A percentile compares a stretch with the other conserved stretches of the same genome.
Evolutionary conservation across 208 protist genomes (phyloP).

Genomic region (Plasmodiophora brassicae): DNA sequence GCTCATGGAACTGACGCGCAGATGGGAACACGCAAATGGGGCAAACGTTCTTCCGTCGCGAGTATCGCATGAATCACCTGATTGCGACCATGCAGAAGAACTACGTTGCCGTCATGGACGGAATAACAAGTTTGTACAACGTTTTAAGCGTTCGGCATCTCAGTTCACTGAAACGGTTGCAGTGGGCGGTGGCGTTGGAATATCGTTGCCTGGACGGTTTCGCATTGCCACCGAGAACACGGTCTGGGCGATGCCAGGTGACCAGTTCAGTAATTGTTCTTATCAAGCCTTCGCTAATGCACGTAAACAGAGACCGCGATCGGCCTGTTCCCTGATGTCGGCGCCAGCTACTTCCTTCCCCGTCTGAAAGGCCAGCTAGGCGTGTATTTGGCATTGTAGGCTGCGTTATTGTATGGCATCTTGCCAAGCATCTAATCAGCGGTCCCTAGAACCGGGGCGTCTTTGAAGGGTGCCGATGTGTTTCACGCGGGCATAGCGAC

Average conservation of each 20-base stretch:
- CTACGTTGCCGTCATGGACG: not conserved
- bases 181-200: not conserved
- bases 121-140: not conserved
- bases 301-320: not conserved
- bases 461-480: not conserved
- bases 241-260: not conserved
- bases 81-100: not conserved
- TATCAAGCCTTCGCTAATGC: not conserved
- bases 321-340: not conserved
- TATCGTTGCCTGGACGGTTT: not conserved
- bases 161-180: not conserved
- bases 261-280: not conserved
- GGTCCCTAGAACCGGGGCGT: not conserved
- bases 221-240: slow-evolving; percentile 12
- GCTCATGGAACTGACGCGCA: not conserved
- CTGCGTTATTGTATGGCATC: not conserved
- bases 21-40: not conserved
- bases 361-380: not conserved
- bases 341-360: not conserved
- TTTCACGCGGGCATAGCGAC: not conserved
- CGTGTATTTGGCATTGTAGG: not conserved
- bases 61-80: slow-evolving; percentile 12
- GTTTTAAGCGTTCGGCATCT: not conserved
- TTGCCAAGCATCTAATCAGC: not conserved
- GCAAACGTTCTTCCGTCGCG: not conserved